phyloP scores from a whole-genome alignment of 306 rosid genomes.

The Acmispon strigosus region DNA sequence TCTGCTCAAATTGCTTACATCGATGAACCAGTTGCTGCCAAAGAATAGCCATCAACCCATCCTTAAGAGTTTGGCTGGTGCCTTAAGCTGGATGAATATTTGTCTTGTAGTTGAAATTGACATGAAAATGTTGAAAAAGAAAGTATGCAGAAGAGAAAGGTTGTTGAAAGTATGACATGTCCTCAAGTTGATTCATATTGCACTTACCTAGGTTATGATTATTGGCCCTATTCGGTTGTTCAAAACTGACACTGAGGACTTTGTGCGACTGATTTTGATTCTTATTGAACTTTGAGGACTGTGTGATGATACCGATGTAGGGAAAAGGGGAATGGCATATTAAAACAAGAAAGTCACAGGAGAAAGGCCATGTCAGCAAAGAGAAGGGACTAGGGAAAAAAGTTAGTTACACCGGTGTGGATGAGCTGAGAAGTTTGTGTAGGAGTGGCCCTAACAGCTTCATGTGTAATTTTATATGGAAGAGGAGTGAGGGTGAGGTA shows the following conservation, averaged over 20 bases:
- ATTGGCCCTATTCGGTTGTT: background rate
- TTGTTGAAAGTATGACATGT: background rate
- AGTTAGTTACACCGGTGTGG: no score
- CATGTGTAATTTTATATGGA: no score
- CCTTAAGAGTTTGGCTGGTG: background rate
- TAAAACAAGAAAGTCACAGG: no score
- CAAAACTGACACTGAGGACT: background rate
- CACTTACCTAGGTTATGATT: background rate
- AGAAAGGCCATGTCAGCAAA: no score
- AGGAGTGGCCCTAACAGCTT: no score
- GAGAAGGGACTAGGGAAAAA: no score
- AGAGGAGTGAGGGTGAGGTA: no score
- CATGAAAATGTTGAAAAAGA: background rate
- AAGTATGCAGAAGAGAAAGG: background rate
- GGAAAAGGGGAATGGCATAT: no score
- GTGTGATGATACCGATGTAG: no score
- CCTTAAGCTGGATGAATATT: conserved; percentile 6
- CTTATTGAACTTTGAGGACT: background rate
- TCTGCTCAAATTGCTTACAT: background rate
- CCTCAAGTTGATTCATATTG: background rate
- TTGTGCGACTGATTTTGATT: background rate
- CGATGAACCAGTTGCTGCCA: background rate
- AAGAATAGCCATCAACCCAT: background rate
- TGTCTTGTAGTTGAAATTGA: conserved; percentile 1
- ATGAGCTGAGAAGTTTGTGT: no score